Evolutionary conservation across 176 grass and related monocot species (phyloP).

Genomic region (Eremochloa ophiuroides): DNA sequence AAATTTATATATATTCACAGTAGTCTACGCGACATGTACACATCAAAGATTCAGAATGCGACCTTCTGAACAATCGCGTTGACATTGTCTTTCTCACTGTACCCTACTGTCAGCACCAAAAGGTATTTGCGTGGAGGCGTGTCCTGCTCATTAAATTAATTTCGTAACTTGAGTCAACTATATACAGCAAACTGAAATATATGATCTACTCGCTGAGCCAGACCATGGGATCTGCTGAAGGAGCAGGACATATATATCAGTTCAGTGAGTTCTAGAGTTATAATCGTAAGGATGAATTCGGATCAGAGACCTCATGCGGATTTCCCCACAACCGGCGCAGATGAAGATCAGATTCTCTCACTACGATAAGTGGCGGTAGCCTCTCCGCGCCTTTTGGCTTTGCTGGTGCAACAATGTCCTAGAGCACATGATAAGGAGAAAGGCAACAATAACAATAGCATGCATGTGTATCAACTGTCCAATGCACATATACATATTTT

Average conservation of each 20-base stretch:
- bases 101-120: conserved; percentile 1
- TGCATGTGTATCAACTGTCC: background rate
- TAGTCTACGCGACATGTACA: too few species aligned
- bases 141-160: conserved; percentile 7
- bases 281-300: too few species aligned
- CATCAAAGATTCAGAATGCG: too few species aligned
- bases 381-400: conserved; percentile 32
- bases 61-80: conserved; percentile 31
- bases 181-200: too few species aligned
- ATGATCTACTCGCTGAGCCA: too few species aligned
- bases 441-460: background rate
- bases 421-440: background rate
- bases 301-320: conserved; percentile 7
- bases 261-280: too few species aligned
- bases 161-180: too few species aligned
- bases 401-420: background rate
- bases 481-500: background rate
- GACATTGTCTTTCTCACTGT: conserved; percentile 9
- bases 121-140: conserved; percentile 1
- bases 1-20: too few species aligned
- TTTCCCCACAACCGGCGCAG: conserved; percentile 52
- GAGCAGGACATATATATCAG: too few species aligned
- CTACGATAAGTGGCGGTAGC: conserved; percentile 41
- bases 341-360: conserved; percentile 41
- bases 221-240: too few species aligned